phyloP scores from a whole-genome alignment of 192 early-diverging fungal species.

The Irineochytrium annulatum region DNA sequence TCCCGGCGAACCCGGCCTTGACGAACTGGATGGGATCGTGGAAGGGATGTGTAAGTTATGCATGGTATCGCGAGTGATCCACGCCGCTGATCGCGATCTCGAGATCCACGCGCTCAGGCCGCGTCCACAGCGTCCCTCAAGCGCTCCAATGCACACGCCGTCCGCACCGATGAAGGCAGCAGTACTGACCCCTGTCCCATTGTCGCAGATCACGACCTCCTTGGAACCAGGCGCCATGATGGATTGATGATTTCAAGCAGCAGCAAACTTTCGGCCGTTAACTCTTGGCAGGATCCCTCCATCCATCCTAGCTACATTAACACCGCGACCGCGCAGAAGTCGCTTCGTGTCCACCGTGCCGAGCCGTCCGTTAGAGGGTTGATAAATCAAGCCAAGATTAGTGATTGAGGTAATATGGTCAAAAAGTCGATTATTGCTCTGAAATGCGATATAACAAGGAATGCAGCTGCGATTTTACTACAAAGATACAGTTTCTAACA shows the following conservation, averaged over 20 bases:
- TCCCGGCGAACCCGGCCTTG: constrained; percentile 86
- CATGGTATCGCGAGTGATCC: not conserved
- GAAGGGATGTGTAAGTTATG: not conserved
- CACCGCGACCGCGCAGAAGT: not conserved
- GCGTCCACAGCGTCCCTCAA: not conserved
- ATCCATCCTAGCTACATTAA: not conserved
- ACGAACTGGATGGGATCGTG: constrained; percentile 68
- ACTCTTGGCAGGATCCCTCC: not conserved
- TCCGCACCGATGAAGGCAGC: not conserved
- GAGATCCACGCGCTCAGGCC: not conserved
- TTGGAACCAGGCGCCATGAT: not conserved
- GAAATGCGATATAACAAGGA: too few species aligned
- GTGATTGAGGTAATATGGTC: too few species aligned
- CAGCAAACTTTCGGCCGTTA: not conserved
- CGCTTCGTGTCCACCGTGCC: not conserved
- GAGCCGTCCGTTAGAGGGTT: not conserved
- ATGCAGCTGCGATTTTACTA: too few species aligned
- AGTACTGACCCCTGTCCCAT: constrained; percentile 52
- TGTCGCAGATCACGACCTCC: constrained; percentile 56
- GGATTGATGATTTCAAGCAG: not conserved
- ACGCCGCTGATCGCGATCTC: not conserved
- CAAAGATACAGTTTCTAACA: too few species aligned
- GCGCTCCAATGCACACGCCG: not conserved
- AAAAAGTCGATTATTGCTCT: too few species aligned
- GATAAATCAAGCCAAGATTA: not conserved